A percentile compares a stretch with the other conserved stretches of the same genome.
phyloP scores from a whole-genome alignment of 306 rosid genomes.

The Dicorynia guianensis region DNA sequence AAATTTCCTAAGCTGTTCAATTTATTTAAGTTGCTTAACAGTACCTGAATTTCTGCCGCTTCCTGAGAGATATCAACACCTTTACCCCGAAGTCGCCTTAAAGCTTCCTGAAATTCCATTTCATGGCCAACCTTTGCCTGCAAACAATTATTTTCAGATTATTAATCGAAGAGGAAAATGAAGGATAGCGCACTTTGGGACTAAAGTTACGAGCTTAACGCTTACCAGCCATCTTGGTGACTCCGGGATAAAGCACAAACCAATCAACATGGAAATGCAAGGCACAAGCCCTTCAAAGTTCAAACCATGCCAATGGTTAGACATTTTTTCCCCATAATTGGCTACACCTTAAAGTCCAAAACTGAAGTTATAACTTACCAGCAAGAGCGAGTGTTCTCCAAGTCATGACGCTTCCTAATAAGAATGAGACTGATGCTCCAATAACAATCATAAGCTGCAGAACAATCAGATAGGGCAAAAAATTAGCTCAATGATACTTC shows the following conservation, averaged over 20 bases:
- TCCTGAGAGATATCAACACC: slow-evolving; percentile 64
- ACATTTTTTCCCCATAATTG: background rate
- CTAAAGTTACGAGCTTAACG: slow-evolving; percentile 26
- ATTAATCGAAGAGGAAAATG: background rate
- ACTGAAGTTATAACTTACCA: slow-evolving; percentile 46
- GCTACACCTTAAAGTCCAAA: slow-evolving; percentile 3
- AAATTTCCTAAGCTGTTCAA: slow-evolving; percentile 13
- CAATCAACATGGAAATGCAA: slow-evolving; percentile 65
- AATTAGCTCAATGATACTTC: slow-evolving; percentile 11
- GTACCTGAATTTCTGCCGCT: slow-evolving; percentile 74
- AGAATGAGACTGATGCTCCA: slow-evolving; percentile 73
- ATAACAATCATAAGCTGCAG: slow-evolving; percentile 70
- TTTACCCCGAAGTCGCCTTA: slow-evolving; percentile 67
- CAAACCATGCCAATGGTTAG: slow-evolving; percentile 34
- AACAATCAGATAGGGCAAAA: slow-evolving; percentile 28
- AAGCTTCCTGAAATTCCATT: slow-evolving; percentile 61
- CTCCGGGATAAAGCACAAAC: slow-evolving; percentile 77
- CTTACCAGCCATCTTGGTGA: slow-evolving; percentile 92
- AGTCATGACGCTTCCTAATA: slow-evolving; percentile 63
- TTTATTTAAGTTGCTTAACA: slow-evolving; percentile 39
- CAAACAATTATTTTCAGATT: slow-evolving; percentile 28
- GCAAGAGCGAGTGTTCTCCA: slow-evolving; percentile 68
- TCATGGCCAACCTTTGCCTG: slow-evolving; percentile 73
- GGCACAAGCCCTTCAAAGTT: slow-evolving; percentile 69
- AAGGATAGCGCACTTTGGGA: background rate